Evolutionary conservation across 2,329 filamentous ascomycete species (phyloP).

Genomic region (Ophiostoma pallidulum): DNA sequence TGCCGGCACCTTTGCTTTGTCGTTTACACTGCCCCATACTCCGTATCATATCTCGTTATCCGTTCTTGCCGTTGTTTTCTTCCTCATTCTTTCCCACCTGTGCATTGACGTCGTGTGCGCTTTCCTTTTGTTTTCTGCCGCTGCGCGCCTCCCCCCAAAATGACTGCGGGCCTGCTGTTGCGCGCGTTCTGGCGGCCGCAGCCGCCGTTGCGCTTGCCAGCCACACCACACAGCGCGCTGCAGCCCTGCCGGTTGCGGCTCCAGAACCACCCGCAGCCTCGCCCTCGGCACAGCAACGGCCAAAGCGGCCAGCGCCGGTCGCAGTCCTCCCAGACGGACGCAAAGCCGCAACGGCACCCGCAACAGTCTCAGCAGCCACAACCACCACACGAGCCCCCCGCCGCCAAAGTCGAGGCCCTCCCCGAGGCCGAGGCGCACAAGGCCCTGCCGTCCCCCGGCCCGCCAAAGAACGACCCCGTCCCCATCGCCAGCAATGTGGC

Average conservation of each 20-base stretch:
- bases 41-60: neutral
- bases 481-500: constrained; percentile 35
- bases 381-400: neutral
- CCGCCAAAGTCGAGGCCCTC: neutral
- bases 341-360: neutral
- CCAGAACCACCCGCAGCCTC: neutral
- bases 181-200: constrained; percentile 7
- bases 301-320: neutral
- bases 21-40: neutral
- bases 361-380: neutral
- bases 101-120: neutral
- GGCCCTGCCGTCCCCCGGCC: constrained; percentile 15
- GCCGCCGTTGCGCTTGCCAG: constrained; percentile 2
- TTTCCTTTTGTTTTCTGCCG: neutral
- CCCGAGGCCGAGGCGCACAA: constrained; percentile 5
- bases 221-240: too few relatives aligned
- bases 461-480: constrained; percentile 26
- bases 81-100: too few relatives aligned
- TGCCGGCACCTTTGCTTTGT: too few relatives aligned
- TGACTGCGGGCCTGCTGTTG: constrained; percentile 7
- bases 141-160: neutral
- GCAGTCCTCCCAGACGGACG: neutral
- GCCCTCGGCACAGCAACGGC: neutral
- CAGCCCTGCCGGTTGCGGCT: neutral
- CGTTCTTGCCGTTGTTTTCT: neutral